Evolutionary conservation across 2,329 filamentous ascomycete species (phyloP), one percentile per base, ranked within the genome.

Genomic region (Penicillium sclerotiorum): DNA sequence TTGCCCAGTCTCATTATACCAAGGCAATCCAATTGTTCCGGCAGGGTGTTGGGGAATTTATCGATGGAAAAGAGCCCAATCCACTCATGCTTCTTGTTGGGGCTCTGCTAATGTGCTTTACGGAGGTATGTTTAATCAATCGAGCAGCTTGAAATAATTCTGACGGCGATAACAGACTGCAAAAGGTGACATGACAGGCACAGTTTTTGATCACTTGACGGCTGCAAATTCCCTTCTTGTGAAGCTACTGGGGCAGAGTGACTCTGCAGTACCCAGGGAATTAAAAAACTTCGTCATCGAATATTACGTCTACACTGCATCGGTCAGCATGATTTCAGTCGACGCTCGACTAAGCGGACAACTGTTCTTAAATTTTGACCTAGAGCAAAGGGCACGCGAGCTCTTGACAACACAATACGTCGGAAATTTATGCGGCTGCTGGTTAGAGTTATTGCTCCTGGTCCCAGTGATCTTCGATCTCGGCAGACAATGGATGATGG

Each of bases 291-390:
- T 78, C 42, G 68, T 79, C 2, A 69, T 77, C 38, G 77, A 79
- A 58, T 78, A 78, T 32, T 78, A 77, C 51, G 71, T 75, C 50
- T 76, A 79, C 59, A 77, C 75, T 38, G 70, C 73, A 3, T 69
- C 73, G 3, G 70, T 74, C 6, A 78, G 75, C 57, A 77, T 78
- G 70, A 75, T 79, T 37, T 76, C 76, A 0, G 72, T 76, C 25
- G 65, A 67, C 30, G 63, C 64, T 1, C 61, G 64, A 8, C 53
- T 63, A 5, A 65, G 63, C 21, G 55, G 59, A 5, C 65, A 67
- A 11, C 44, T 67, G 0, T 56, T 67, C 7, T 22, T 67, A 52
- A 71, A 77, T 17, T 76, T 77, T 36, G 68, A 76, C 15, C 59
- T 79, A 1, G 75, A 75, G 3, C 70, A 73, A 42, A 59, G 61